Evolutionary conservation across 371 early-diverging fungal species (phyloP).

Genomic region (Syncephalis fuscata): DNA sequence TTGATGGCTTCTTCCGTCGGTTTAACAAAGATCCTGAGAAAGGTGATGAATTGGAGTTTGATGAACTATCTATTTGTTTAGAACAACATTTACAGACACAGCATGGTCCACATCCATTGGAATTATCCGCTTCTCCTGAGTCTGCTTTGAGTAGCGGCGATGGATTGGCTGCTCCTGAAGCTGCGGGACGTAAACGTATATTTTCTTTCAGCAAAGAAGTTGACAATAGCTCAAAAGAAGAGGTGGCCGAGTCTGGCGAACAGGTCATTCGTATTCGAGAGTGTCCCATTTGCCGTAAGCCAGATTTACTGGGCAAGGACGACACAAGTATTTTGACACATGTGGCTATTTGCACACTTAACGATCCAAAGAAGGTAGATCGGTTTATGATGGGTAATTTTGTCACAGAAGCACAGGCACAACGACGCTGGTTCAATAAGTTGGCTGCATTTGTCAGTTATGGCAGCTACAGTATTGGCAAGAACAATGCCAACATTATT

Average conservation of each 20-base stretch:
- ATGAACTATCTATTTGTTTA: constrained; percentile 40
- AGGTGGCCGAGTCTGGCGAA: constrained; percentile 10
- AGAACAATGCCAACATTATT: constrained; percentile 61
- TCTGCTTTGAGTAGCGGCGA: not conserved
- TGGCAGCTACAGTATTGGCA: constrained; percentile 52
- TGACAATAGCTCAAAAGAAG: constrained; percentile 7
- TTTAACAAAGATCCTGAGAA: constrained; percentile 9
- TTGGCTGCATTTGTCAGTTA: constrained; percentile 56
- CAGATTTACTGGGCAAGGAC: constrained; percentile 27
- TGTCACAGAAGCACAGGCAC: constrained; percentile 57
- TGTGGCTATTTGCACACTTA: constrained; percentile 50
- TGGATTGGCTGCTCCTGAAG: not conserved
- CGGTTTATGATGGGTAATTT: constrained; percentile 59
- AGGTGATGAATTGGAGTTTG: constrained; percentile 39
- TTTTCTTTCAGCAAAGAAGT: too few relatives aligned
- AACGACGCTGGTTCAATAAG: constrained; percentile 66
- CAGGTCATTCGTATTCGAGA: constrained; percentile 9
- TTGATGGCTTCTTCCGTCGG: constrained; percentile 39
- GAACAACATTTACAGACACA: constrained; percentile 19
- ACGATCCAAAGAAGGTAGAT: constrained; percentile 41
- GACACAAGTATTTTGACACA: constrained; percentile 68
- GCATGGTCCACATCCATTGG: constrained; percentile 1
- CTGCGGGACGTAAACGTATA: too few relatives aligned
- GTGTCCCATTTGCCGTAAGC: constrained; percentile 58
- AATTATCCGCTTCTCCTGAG: not conserved